These are phyloP conservation scores for Smittium culicis DNA, from an alignment of 371 early-diverging fungal species.

Conservation along the genomic window DNA sequence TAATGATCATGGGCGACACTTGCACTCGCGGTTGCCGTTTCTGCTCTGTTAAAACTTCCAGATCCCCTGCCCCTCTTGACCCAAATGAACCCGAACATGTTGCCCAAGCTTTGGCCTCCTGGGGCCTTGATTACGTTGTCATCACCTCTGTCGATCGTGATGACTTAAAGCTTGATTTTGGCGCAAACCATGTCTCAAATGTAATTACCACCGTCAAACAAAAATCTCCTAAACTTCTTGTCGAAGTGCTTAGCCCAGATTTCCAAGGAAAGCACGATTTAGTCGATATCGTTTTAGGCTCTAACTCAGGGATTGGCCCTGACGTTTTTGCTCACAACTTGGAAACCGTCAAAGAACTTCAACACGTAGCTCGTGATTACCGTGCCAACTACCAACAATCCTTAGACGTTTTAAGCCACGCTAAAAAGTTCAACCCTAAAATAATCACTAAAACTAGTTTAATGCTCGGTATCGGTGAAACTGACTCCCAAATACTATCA, in stretches of 20 bases:
- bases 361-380: conserved; percentile 83
- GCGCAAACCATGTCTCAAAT: conserved; percentile 84
- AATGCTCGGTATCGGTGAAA: conserved; percentile 96
- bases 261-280: conserved; percentile 67
- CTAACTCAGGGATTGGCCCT: conserved; percentile 42
- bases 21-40: conserved; percentile 97
- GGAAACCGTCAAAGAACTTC: conserved; percentile 88
- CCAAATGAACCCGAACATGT: conserved; percentile 88
- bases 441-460: conserved; percentile 92
- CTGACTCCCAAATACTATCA: conserved; percentile 78
- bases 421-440: conserved; percentile 59
- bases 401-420: conserved; percentile 71
- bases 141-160: conserved; percentile 95
- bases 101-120: conserved; percentile 82
- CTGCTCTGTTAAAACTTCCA: conserved; percentile 94
- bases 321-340: conserved; percentile 98
- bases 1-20: conserved; percentile 98
- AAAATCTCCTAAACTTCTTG: conserved; percentile 79
- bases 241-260: conserved; percentile 94
- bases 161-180: conserved; percentile 79
- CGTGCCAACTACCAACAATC: conserved; percentile 90
- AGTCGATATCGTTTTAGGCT: conserved; percentile 67
- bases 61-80: conserved; percentile 76
- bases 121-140: conserved; percentile 96
- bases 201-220: conserved; percentile 76